These are phyloP conservation scores for Aaosphaeria arxii DNA, from an alignment of 2,329 filamentous ascomycete genomes.

Conservation along the genomic window DNA sequence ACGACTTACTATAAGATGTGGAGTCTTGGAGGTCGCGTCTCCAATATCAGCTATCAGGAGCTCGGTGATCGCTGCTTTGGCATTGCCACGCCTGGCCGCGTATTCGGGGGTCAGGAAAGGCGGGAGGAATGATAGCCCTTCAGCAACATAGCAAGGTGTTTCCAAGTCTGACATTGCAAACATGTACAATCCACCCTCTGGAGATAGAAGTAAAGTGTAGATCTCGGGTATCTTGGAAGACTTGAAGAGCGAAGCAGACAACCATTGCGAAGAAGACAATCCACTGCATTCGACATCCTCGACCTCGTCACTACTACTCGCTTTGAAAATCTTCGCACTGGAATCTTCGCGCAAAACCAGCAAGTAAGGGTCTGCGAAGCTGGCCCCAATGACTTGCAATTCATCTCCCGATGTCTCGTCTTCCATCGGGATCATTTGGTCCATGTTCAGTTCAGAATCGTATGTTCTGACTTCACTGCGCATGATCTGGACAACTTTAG, in stretches of 20 bases:
- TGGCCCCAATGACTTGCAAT: constrained; percentile 73
- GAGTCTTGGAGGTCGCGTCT: constrained; percentile 65
- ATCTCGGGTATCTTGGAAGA: constrained; percentile 57
- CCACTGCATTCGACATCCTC: constrained; percentile 72
- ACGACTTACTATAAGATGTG: constrained; percentile 74
- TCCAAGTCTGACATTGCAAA: constrained; percentile 73
- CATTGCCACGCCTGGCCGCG: constrained; percentile 65
- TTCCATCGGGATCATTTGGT: constrained; percentile 87
- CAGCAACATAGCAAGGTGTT: constrained; percentile 69
- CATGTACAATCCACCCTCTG: constrained; percentile 71
- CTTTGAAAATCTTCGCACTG: constrained; percentile 74
- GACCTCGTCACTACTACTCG: constrained; percentile 77
- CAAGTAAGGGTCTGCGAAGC: constrained; percentile 83
- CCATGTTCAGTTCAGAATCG: constrained; percentile 81
- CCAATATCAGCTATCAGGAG: constrained; percentile 83
- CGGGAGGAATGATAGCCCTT: constrained; percentile 75
- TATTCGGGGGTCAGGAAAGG: constrained; percentile 72
- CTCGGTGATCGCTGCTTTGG: constrained; percentile 73
- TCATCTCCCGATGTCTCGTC: constrained; percentile 67
- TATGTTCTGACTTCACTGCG: constrained; percentile 87
- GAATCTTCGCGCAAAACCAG: constrained; percentile 80
- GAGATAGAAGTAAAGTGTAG: constrained; percentile 74
- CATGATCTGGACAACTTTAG: constrained; percentile 81
- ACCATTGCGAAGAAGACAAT: constrained; percentile 66
- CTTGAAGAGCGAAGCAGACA: constrained; percentile 79